Conservation (phyloP, 805 yeast genomes). For the Ogataea methanolica region DNA sequence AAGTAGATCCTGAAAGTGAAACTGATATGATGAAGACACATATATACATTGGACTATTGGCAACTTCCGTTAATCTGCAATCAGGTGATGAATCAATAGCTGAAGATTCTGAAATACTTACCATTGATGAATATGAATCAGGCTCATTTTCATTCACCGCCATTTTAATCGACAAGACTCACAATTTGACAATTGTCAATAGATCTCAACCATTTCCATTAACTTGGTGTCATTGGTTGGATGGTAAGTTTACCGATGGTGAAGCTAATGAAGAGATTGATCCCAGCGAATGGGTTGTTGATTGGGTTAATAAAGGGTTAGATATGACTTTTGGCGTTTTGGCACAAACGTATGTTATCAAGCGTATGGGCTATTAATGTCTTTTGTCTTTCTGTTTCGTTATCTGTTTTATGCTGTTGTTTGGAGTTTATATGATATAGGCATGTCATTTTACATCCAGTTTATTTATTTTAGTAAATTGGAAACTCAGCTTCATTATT, state of each 20-base stretch:
- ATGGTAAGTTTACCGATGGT: conserved; percentile 31
- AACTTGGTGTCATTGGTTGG: conserved; percentile 94
- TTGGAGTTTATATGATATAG: neutral
- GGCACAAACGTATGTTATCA: conserved; percentile 87
- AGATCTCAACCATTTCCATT: conserved; percentile 88
- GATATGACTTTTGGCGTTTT: conserved; percentile 76
- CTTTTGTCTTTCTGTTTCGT: conserved; percentile 1
- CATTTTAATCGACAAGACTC: conserved; percentile 72
- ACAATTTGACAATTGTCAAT: conserved; percentile 66
- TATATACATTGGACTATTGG: conserved; percentile 30
- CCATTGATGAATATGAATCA: conserved; percentile 43
- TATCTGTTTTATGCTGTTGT: neutral
- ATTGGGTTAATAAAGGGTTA: conserved; percentile 77
- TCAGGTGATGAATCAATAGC: conserved; percentile 4
- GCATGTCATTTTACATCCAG: neutral
- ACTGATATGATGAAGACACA: conserved; percentile 18
- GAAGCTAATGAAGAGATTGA: conserved; percentile 40
- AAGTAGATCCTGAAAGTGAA: neutral
- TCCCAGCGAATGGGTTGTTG: conserved; percentile 78
- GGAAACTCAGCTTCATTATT: too few species aligned
- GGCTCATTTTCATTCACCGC: conserved; percentile 71
- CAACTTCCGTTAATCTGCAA: conserved; percentile 23
- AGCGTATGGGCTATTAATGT: conserved; percentile 70
- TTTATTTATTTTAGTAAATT: neutral
- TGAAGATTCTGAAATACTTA: conserved; percentile 27